Conservation (phyloP, 1,284 basidiomycete species). For the Neolentinus lepideus region DNA sequence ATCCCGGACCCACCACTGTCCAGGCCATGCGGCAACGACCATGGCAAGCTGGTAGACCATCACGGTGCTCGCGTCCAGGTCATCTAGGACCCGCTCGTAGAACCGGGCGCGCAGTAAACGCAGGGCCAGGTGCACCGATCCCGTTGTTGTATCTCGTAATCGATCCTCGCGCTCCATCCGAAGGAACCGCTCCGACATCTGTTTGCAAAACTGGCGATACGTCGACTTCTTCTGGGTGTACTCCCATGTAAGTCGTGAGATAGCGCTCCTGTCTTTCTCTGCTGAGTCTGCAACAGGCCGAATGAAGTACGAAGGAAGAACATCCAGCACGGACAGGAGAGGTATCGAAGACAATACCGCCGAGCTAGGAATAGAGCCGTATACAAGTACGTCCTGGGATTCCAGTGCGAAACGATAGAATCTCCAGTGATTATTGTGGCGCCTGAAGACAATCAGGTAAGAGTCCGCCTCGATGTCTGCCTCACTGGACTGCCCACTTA, state of each 20-base stretch:
- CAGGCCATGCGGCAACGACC: conserved; percentile 62
- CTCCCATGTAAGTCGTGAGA: conserved; percentile 52
- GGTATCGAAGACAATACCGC: conserved; percentile 66
- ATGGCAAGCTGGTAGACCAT: conserved; percentile 47
- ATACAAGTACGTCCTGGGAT: conserved; percentile 65
- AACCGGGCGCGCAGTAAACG: conserved; percentile 64
- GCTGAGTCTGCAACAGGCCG: conserved; percentile 27
- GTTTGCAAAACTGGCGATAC: conserved; percentile 64
- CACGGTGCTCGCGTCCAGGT: conserved; percentile 40
- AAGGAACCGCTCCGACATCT: conserved; percentile 56
- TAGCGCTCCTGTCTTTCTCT: conserved; percentile 26
- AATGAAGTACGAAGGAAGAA: conserved; percentile 66
- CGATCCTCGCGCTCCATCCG: conserved; percentile 43
- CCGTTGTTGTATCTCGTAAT: conserved; percentile 56
- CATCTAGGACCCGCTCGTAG: conserved; percentile 38
- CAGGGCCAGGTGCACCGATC: conserved; percentile 58
- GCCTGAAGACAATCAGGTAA: conserved; percentile 29
- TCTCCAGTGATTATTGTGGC: conserved; percentile 58
- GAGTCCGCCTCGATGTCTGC: conserved; percentile 35
- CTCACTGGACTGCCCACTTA: conserved; percentile 24
- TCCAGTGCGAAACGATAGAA: conserved; percentile 70
- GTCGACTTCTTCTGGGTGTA: conserved; percentile 48
- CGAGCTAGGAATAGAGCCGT: conserved; percentile 55
- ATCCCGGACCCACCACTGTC: conserved; percentile 53
- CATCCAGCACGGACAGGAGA: conserved; percentile 50